Conservation (phyloP, 2,329 filamentous ascomycete genomes). For the Alternaria sp. region DNA sequence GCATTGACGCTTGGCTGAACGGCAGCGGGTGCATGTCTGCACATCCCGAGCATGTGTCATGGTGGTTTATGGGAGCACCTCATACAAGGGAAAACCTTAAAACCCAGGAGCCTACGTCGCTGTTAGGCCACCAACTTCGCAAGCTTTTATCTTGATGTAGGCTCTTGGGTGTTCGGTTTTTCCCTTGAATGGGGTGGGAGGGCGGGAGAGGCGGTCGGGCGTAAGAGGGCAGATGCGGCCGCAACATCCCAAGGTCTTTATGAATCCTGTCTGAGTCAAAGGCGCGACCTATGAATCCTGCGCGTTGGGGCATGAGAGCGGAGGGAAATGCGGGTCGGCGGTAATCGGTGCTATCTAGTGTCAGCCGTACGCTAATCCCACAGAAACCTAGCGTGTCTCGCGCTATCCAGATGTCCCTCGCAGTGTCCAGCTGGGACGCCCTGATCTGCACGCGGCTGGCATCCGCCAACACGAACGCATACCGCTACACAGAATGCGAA, state of each 20-base stretch:
- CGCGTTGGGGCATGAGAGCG: neutral
- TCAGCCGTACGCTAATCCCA: neutral
- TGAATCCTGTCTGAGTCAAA: no score
- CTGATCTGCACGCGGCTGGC: neutral
- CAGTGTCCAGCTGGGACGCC: no score
- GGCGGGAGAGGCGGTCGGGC: neutral
- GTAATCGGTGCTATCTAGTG: neutral
- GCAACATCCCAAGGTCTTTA: neutral
- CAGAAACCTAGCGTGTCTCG: neutral
- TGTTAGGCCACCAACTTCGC: no score
- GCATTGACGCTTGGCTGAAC: slow-evolving; percentile 23
- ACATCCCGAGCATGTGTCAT: slow-evolving; percentile 15
- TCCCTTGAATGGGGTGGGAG: no score
- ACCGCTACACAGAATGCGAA: no score
- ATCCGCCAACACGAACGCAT: neutral
- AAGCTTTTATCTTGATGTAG: no score
- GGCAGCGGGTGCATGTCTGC: slow-evolving; percentile 23
- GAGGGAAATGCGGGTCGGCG: neutral
- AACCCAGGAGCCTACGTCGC: no score
- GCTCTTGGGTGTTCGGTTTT: no score
- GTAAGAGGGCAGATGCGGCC: neutral
- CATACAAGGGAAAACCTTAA: no score
- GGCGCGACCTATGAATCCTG: neutral
- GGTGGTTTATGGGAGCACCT: neutral
- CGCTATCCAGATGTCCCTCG: neutral